Evolutionary conservation across 1,139 yeast species (phyloP), one percentile per base, ranked within the genome.

Genomic region (Zygoascus sp.): DNA sequence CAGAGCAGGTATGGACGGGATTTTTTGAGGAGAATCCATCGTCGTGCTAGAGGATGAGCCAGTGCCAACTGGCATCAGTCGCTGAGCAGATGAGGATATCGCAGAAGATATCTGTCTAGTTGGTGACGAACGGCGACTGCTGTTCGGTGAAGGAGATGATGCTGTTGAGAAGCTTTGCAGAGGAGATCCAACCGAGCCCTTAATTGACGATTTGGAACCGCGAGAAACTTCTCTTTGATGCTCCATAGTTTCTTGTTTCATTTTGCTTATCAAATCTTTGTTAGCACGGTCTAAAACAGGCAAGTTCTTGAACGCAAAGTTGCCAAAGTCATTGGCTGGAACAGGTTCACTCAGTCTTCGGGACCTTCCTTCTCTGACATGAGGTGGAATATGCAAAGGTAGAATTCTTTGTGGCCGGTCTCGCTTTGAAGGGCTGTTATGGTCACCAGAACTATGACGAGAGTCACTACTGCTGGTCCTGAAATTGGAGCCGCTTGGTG

Each of bases 281-380:
- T 94, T 94, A 15, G 96, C 97, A 59, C 85, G 86, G 58, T 92
- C 98, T 52, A 94, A 73, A 3, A 94, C 94, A 10, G 92, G 82
- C 53, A 94, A 69, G 62, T 94, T 94, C 57, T 96, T 75, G 66
- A 87, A 94, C 52, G 87, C 83, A 64, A 94, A 94, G 2, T 94
- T 83, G 0, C 99, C 99, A 75, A 92, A 94, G 58, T 90, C 97
- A 27, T 80, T 78, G 6, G 51, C 53, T 7, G 52, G 51, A 41
- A 79, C 73, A 2, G 76, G 67, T 53, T 88, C 97, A 45, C 83
- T 84, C 51, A 86, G 66, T 54, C 86, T 55, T 27, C 72, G 56
- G 71, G 63, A 85, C 73, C 46, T 84, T 64, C 63, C 88, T 53
- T 82, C 90, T 46, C 83, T 67, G 57, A 80, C 66, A 55, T 75